These are phyloP conservation scores for Colletotrichum horii DNA, from an alignment of 2,329 filamentous ascomycete species.

Conservation along the genomic window DNA sequence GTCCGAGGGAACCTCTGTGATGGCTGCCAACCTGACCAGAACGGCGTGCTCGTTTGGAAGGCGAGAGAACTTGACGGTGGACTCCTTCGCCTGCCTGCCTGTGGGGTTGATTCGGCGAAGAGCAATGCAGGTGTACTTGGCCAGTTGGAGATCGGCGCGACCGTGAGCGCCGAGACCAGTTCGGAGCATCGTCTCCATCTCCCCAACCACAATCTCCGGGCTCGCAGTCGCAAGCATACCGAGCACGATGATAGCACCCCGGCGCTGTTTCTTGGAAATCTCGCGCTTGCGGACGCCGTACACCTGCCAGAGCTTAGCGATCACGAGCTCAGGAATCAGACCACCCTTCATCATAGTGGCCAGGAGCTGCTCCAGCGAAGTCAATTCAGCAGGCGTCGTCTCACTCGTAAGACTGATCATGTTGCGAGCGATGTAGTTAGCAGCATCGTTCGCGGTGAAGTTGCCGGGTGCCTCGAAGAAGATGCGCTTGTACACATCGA, in stretches of 20 bases:
- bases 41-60: slow-evolving; percentile 93
- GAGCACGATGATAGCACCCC: slow-evolving; percentile 93
- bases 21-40: slow-evolving; percentile 77
- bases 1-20: slow-evolving; percentile 84
- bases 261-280: slow-evolving; percentile 87
- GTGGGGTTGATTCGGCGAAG: slow-evolving; percentile 87
- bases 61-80: slow-evolving; percentile 72
- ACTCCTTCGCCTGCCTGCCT: slow-evolving; percentile 79
- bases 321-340: slow-evolving; percentile 82
- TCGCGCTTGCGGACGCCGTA: slow-evolving; percentile 94
- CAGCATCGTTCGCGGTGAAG: slow-evolving; percentile 86
- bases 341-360: slow-evolving; percentile 98
- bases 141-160: slow-evolving; percentile 81
- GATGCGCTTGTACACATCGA: slow-evolving; percentile 93
- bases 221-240: slow-evolving; percentile 96
- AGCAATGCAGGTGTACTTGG: slow-evolving; percentile 95
- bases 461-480: slow-evolving; percentile 95
- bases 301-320: slow-evolving; percentile 95
- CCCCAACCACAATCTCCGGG: slow-evolving; percentile 89
- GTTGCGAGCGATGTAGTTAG: slow-evolving; percentile 94
- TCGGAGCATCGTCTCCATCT: slow-evolving; percentile 92
- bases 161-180: slow-evolving; percentile 87
- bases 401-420: slow-evolving; percentile 99
- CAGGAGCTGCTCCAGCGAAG: slow-evolving; percentile 91
- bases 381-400: slow-evolving; percentile 91